Percentiles rank a stretch among this genome's conserved stretches.
Evolutionary conservation across 495 filamentous ascomycete genomes (phyloP).

Genomic region (Aspergillus incahuasiensis): DNA sequence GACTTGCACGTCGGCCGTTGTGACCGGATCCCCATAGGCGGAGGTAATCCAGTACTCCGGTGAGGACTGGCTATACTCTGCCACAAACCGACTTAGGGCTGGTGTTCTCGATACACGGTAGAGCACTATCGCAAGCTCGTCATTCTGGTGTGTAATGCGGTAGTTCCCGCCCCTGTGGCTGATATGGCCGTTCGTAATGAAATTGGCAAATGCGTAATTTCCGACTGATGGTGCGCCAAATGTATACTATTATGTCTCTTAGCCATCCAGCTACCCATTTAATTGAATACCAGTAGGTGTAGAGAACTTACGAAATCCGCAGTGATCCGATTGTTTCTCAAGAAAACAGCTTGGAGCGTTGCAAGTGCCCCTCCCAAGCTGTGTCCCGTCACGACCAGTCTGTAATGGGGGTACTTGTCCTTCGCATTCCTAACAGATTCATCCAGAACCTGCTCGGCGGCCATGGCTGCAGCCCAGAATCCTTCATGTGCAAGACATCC

Average conservation of each 20-base stretch:
- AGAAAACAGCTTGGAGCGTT: constrained; percentile 46
- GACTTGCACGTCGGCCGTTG: constrained; percentile 24
- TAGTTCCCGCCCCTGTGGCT: constrained; percentile 32
- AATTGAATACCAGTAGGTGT: no score
- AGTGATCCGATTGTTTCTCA: constrained; percentile 35
- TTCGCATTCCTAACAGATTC: constrained; percentile 19
- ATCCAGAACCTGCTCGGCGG: constrained; percentile 24
- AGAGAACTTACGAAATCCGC: not conserved
- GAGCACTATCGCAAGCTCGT: constrained; percentile 55
- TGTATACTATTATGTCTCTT: no score
- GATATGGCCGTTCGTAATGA: constrained; percentile 35
- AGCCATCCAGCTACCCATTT: no score
- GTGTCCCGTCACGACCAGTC: constrained; percentile 53
- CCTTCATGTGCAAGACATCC: constrained; percentile 42
- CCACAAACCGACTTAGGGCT: constrained; percentile 13
- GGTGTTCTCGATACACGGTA: constrained; percentile 17
- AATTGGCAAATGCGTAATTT: constrained; percentile 42
- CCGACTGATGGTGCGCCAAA: constrained; percentile 61
- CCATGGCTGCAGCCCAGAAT: constrained; percentile 46
- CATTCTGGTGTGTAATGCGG: constrained; percentile 56
- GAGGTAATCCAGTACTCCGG: constrained; percentile 55
- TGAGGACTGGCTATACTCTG: constrained; percentile 47
- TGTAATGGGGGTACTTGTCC: constrained; percentile 37
- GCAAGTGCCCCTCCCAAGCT: constrained; percentile 59
- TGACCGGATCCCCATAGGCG: constrained; percentile 21